Percentiles rank a stretch among this genome's conserved stretches.
phyloP scores from a whole-genome alignment of 2,329 filamentous ascomycete genomes.

The Rhynchosporium graminicola region DNA sequence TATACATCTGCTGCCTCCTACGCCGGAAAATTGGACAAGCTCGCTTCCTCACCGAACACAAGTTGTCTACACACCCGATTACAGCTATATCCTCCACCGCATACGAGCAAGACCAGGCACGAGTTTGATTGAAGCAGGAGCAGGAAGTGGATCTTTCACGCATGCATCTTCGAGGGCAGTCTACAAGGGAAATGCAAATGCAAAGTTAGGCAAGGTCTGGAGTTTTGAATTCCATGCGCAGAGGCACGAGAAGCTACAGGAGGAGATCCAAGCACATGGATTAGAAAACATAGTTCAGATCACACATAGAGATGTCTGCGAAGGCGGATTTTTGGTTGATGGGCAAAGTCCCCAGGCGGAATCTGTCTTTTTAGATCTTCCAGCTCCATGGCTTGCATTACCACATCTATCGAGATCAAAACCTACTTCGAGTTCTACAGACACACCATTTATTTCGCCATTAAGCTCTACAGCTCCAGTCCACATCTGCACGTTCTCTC shows the following conservation, averaged over 20 bases:
- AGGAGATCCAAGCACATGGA: constrained; percentile 69
- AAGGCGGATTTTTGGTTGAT: constrained; percentile 67
- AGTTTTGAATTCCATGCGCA: constrained; percentile 82
- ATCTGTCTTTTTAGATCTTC: constrained; percentile 77
- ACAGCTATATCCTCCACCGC: constrained; percentile 79
- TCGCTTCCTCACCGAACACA: constrained; percentile 81
- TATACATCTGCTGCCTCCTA: constrained; percentile 75
- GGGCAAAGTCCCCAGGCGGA: constrained; percentile 60
- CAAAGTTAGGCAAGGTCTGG: constrained; percentile 68
- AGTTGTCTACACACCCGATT: constrained; percentile 84
- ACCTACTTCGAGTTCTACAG: constrained; percentile 13
- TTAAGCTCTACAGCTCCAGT: constrained; percentile 72
- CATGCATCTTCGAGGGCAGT: constrained; percentile 76
- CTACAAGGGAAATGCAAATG: constrained; percentile 66
- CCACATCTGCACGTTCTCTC: constrained; percentile 91
- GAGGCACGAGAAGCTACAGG: constrained; percentile 66
- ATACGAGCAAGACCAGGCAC: constrained; percentile 73
- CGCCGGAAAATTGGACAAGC: constrained; percentile 79
- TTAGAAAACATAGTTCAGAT: constrained; percentile 67
- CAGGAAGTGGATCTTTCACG: constrained; percentile 81
- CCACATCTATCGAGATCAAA: constrained; percentile 68
- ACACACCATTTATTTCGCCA: constrained; percentile 53
- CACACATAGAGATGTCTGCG: constrained; percentile 78
- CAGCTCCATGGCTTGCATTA: constrained; percentile 78
- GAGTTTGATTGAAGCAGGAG: constrained; percentile 76